These are phyloP conservation scores for Closterium sp. DNA, from an alignment of 139 green algal species.

Conservation along the genomic window DNA sequence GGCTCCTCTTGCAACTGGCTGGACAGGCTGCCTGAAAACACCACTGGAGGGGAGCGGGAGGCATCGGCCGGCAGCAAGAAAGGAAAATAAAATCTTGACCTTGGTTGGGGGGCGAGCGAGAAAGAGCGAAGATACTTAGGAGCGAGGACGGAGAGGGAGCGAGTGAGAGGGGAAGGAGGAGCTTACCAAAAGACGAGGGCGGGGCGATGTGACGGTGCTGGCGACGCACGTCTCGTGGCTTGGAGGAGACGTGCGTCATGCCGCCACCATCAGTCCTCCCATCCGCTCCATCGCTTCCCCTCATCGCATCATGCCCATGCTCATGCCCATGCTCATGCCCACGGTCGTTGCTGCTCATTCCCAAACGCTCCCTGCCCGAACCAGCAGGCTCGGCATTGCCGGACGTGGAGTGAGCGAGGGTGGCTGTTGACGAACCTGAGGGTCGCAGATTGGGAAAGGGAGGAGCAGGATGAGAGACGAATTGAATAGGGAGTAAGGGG, in stretches of 20 bases:
- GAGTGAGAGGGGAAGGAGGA: not conserved
- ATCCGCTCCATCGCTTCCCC: not conserved
- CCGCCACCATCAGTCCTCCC: not conserved
- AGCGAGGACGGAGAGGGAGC: too few relatives aligned
- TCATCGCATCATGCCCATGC: not conserved
- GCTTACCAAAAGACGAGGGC: not conserved
- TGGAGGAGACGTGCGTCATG: too few relatives aligned
- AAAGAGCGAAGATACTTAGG: too few relatives aligned
- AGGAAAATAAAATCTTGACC: too few relatives aligned
- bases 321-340: too few relatives aligned
- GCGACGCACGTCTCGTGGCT: not conserved
- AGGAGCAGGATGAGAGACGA: not conserved
- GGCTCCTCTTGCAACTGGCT: not conserved
- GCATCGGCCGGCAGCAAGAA: too few relatives aligned
- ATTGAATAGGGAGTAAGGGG: not conserved
- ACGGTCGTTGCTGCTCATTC: not conserved
- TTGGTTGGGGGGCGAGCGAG: too few relatives aligned
- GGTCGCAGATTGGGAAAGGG: not conserved
- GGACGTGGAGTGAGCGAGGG: not conserved
- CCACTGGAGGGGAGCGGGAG: not conserved
- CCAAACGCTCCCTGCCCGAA: not conserved
- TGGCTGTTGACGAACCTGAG: not conserved
- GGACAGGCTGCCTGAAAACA: not conserved
- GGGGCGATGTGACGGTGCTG: not conserved
- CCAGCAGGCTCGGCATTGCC: not conserved